Evolutionary conservation across 2,329 filamentous ascomycete species (phyloP).

Genomic region (Exserohilum rostratum): DNA sequence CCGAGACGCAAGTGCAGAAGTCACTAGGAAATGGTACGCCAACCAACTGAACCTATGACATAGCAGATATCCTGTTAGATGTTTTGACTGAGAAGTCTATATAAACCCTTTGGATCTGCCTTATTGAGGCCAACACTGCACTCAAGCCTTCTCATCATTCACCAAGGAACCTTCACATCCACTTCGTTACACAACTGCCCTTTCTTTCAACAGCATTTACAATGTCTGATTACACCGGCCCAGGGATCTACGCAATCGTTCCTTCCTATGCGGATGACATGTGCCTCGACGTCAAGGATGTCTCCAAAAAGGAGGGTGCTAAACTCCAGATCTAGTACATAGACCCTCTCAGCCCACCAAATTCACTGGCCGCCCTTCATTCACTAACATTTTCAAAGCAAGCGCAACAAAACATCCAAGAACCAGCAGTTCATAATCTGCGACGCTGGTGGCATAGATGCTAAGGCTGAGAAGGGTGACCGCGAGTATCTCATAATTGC

Average conservation of each 20-base stretch:
- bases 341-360: too few relatives aligned
- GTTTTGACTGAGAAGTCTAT: background rate
- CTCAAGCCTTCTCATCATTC: background rate
- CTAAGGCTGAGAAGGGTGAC: constrained; percentile 3
- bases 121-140: background rate
- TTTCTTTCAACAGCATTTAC: background rate
- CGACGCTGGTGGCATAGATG: background rate
- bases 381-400: background rate
- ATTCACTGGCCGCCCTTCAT: background rate
- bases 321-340: constrained; percentile 3
- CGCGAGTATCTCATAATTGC: constrained; percentile 9
- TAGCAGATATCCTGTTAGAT: too few relatives aligned
- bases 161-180: background rate
- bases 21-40: background rate
- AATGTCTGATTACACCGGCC: constrained; percentile 8
- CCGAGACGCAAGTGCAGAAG: background rate
- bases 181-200: background rate
- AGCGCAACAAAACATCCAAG: background rate
- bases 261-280: background rate
- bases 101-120: background rate
- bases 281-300: constrained; percentile 1
- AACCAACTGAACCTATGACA: too few relatives aligned
- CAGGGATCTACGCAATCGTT: constrained; percentile 2
- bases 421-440: constrained; percentile 6
- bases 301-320: background rate